phyloP scores from a whole-genome alignment of 148 eudicot genomes.

The Vaccinium corymbosum region DNA sequence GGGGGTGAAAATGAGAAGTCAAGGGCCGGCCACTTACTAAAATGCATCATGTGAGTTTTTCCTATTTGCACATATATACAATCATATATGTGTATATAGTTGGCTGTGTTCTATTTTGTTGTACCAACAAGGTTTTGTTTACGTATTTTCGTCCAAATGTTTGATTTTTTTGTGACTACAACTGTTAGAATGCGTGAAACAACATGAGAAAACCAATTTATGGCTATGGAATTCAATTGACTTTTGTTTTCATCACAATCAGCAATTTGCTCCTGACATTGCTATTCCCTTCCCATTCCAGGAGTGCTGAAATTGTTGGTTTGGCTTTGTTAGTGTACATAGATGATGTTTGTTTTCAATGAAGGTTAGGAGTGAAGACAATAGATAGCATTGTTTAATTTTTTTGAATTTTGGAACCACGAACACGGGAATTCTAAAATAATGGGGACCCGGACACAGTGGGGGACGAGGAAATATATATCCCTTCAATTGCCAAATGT shows the following conservation, averaged over 20 bases:
- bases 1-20: slow-evolving; percentile 76
- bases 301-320: neutral
- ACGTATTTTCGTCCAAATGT: neutral
- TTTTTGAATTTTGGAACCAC: neutral
- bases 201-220: neutral
- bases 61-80: neutral
- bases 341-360: neutral
- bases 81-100: neutral
- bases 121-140: neutral
- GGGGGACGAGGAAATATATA: too few species aligned
- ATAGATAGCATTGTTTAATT: neutral
- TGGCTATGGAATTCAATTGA: neutral
- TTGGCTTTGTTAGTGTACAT: neutral
- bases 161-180: neutral
- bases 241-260: neutral
- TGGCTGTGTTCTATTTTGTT: neutral
- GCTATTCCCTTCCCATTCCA: too few species aligned
- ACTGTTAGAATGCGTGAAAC: neutral
- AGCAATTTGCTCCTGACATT: neutral
- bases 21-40: slow-evolving; percentile 56
- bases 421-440: too few species aligned
- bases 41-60: slow-evolving; percentile 56
- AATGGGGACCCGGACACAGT: too few species aligned
- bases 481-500: too few species aligned
- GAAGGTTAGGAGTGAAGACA: neutral